Base-by-base conservation (phyloP, 257 asterid species). In the Gentiana macrophylla region DNA sequence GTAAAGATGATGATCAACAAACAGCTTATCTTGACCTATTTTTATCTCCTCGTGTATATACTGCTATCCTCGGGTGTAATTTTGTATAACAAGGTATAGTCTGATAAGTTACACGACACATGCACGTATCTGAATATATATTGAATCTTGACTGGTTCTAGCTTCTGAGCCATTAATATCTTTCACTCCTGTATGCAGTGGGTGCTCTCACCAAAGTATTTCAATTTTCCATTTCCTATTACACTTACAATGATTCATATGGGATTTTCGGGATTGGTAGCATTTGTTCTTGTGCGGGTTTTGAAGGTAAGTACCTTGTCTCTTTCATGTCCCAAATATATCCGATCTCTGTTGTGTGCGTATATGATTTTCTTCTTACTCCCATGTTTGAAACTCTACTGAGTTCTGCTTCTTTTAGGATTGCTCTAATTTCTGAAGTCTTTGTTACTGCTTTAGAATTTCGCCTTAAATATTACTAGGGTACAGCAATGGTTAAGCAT, bases 201-300 rank as follows among this genome's bases (percentile, higher is more conserved):
- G 98, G 94, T 91, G 66, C 96, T 91, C 69, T 91, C 98, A 13
- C 96, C 95, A 63, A 91, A 87, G 70, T 87, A 91, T 74, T 91
- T 91, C 88, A 87, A 91, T 74, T 87, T 91, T 63, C 95, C 98
- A 33, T 74, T 84, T 41, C 98, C 98, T 32, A 87, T 91, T 54
- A 87, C 94, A 37, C 96, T 90, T 59, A 90, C 97, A 61, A 91
- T 91, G 98, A 87, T 91, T 61, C 98, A 91, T 57, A 91, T 91
- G 98, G 98, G 95, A 50, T 87, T 91, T 83, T 91, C 96, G 11
- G 98, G 94, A 60, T 53, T 80, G 67, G 98, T 91, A 68, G 95
- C 98, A 33, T 87, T 91, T 74, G 49, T 91, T 58, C 84, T 91
- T 67, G 72, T 91, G 57, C 96, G 96, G 50, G 86, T 91, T 73